phyloP scores from a whole-genome alignment of 441 rosid species.

The Geranium incanum region DNA sequence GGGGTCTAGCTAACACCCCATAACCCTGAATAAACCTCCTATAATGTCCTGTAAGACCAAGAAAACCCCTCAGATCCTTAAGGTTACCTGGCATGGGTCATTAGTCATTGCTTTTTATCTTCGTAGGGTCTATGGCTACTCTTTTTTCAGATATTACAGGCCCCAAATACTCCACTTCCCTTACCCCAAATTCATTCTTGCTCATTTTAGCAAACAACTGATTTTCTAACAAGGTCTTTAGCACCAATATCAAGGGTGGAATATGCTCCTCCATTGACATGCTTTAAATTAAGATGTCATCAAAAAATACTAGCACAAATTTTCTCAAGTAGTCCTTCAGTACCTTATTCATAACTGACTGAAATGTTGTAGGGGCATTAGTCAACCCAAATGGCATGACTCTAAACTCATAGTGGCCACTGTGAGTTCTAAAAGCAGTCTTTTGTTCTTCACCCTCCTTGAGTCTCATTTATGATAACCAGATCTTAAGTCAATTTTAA shows the following conservation, averaged over 20 bases:
- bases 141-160: neutral
- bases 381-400: constrained; percentile 8
- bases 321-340: neutral
- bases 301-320: neutral
- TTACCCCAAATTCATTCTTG: neutral
- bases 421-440: neutral
- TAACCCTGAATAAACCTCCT: neutral
- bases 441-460: neutral
- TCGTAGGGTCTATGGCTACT: neutral
- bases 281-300: neutral
- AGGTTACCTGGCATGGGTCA: neutral
- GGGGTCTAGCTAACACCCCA: neutral
- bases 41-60: neutral
- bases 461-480: constrained; percentile 2
- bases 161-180: neutral
- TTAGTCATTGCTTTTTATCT: neutral
- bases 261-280: neutral
- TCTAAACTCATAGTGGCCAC: neutral
- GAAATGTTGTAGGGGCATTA: constrained; percentile 3
- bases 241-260: neutral
- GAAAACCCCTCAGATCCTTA: neutral
- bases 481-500: neutral
- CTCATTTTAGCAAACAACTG: neutral
- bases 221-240: neutral
- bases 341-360: neutral